Conservation (phyloP, 441 rosid species). For the Cnidoscolus chayamansa region DNA sequence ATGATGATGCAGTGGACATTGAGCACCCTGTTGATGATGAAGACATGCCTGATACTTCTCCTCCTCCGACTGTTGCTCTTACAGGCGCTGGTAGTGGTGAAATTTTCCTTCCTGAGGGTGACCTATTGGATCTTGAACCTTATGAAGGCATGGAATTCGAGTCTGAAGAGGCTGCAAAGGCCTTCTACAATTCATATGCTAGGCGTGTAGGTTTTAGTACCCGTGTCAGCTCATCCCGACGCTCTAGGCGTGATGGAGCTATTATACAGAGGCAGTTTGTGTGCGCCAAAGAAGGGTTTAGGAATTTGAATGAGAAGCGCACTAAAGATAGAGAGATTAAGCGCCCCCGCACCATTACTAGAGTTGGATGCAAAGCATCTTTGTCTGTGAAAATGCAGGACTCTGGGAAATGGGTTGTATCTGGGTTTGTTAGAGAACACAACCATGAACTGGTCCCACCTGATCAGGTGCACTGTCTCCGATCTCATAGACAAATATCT, state of each 20-base stretch:
- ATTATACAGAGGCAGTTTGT: slow-evolving; percentile 88
- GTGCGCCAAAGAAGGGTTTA: slow-evolving; percentile 85
- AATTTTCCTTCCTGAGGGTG: slow-evolving; percentile 62
- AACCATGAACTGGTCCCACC: slow-evolving; percentile 80
- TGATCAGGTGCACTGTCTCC: slow-evolving; percentile 81
- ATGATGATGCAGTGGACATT: slow-evolving; percentile 56
- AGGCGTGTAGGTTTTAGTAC: slow-evolving; percentile 85
- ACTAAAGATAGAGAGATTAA: slow-evolving; percentile 92
- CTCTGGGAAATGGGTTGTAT: slow-evolving; percentile 84
- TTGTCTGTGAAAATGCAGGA: slow-evolving; percentile 77
- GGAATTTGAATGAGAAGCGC: slow-evolving; percentile 86
- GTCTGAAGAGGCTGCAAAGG: slow-evolving; percentile 91
- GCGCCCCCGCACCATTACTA: slow-evolving; percentile 78
- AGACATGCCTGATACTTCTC: slow-evolving; percentile 57
- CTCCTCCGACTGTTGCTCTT: slow-evolving; percentile 21
- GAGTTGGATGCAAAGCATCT: slow-evolving; percentile 93
- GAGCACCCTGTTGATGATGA: slow-evolving; percentile 55
- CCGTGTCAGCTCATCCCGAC: slow-evolving; percentile 86
- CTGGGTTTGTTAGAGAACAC: slow-evolving; percentile 74
- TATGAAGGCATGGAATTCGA: slow-evolving; percentile 89
- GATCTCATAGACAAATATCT: slow-evolving; percentile 82
- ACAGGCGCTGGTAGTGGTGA: slow-evolving; percentile 36
- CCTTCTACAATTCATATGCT: slow-evolving; percentile 86
- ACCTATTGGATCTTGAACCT: slow-evolving; percentile 80
- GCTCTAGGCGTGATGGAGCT: slow-evolving; percentile 86